Percentiles rank a stretch among this genome's conserved stretches.
These are phyloP conservation scores for Syncephalastrum monosporum DNA, from an alignment of 371 early-diverging fungal genomes.

Conservation along the genomic window DNA sequence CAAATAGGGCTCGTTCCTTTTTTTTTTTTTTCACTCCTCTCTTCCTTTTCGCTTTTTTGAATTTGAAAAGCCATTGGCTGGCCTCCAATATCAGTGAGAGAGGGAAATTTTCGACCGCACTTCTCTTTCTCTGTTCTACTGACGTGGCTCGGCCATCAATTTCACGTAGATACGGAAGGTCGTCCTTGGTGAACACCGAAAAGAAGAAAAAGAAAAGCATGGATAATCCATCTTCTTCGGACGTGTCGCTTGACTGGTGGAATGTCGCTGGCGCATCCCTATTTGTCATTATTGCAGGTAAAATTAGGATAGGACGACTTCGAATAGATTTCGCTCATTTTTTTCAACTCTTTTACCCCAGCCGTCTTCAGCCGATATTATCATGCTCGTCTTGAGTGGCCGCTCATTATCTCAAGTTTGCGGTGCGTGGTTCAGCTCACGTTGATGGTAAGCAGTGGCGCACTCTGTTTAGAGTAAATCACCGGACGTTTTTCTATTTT, in stretches of 20 bases:
- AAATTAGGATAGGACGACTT: background rate
- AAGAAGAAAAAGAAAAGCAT: background rate
- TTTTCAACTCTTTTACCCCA: background rate
- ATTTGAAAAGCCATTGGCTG: background rate
- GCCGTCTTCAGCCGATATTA: background rate
- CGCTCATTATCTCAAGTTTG: slow-evolving; percentile 11
- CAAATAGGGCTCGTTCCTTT: slow-evolving; percentile 8
- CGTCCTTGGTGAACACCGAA: too few relatives aligned
- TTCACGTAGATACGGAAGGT: background rate
- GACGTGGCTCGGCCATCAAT: background rate
- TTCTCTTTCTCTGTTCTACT: background rate
- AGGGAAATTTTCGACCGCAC: background rate
- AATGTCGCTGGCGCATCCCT: slow-evolving; percentile 12
- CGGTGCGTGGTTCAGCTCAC: slow-evolving; percentile 13
- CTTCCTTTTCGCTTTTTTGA: background rate
- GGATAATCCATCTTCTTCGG: background rate
- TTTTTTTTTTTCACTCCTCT: slow-evolving; percentile 7
- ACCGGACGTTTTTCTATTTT: background rate
- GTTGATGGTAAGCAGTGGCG: slow-evolving; percentile 5
- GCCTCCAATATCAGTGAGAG: background rate
- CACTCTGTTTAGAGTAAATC: background rate
- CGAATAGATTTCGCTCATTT: background rate
- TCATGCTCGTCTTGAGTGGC: slow-evolving; percentile 4
- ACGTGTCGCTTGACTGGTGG: slow-evolving; percentile 5
- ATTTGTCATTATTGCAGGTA: slow-evolving; percentile 13